Evolutionary conservation across 352 stramenopile species (phyloP).

Genomic region (Globisporangium lucens): DNA sequence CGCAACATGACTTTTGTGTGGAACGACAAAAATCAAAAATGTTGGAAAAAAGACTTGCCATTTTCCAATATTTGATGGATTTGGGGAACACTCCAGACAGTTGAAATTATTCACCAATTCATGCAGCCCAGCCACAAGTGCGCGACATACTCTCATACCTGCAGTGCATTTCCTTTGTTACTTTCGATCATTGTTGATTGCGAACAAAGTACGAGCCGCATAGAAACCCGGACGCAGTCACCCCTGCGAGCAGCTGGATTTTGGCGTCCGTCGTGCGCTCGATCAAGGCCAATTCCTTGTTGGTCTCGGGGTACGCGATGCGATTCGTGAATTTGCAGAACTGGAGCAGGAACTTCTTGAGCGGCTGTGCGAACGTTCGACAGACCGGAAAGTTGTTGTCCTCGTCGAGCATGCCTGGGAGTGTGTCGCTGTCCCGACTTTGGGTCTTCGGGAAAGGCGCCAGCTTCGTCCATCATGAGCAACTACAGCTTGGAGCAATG

Average conservation of each 20-base stretch:
- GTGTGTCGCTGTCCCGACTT: not conserved
- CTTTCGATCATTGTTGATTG: not conserved
- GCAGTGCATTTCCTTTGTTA: too few relatives aligned
- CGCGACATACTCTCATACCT: too few relatives aligned
- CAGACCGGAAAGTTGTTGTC: not conserved
- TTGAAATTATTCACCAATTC: too few relatives aligned
- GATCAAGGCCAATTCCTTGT: not conserved
- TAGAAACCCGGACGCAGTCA: not conserved
- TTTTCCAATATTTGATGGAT: too few relatives aligned
- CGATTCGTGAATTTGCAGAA: not conserved
- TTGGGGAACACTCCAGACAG: too few relatives aligned
- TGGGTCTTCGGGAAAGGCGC: not conserved
- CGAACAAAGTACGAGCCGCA: conserved; percentile 1
- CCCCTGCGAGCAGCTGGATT: conserved; percentile 1
- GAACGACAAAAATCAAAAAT: not conserved
- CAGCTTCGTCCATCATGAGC: not conserved
- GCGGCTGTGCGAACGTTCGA: not conserved
- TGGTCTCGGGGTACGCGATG: not conserved
- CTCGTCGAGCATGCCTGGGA: not conserved
- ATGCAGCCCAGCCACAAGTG: too few relatives aligned
- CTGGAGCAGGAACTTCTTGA: conserved; percentile 1
- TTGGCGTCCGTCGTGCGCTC: not conserved
- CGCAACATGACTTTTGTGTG: not conserved
- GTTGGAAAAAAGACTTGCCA: too few relatives aligned
- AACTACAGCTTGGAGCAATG: not conserved